Evolutionary conservation across 805 yeast species (phyloP).

Genomic region (Suhomyces canberraensis): DNA sequence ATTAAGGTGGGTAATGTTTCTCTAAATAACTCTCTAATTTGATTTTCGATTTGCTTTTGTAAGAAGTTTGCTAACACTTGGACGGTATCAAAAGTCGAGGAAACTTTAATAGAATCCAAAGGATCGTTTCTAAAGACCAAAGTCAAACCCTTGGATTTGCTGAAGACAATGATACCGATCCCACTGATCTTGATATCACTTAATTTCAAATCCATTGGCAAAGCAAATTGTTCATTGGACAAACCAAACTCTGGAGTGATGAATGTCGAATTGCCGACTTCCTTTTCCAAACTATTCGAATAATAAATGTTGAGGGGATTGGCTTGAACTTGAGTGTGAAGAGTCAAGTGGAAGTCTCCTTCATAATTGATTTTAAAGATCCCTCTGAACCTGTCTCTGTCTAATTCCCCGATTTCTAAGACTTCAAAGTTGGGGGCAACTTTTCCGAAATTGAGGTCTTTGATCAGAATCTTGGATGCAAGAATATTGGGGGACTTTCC

Average conservation of each 20-base stretch:
- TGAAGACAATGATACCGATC: slow-evolving; percentile 80
- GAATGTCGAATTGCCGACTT: slow-evolving; percentile 40
- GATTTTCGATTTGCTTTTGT: slow-evolving; percentile 78
- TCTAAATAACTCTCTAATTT: slow-evolving; percentile 74
- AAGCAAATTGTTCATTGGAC: slow-evolving; percentile 64
- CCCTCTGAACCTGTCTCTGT: slow-evolving; percentile 72
- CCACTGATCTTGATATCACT: slow-evolving; percentile 72
- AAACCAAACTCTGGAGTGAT: slow-evolving; percentile 65
- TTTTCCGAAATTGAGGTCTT: slow-evolving; percentile 70
- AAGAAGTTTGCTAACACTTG: slow-evolving; percentile 79
- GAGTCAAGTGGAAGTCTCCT: slow-evolving; percentile 73
- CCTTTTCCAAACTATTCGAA: slow-evolving; percentile 37
- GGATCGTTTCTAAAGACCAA: slow-evolving; percentile 89
- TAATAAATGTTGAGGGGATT: slow-evolving; percentile 73
- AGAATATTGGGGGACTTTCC: slow-evolving; percentile 69
- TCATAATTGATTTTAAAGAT: slow-evolving; percentile 73
- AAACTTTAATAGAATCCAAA: slow-evolving; percentile 73
- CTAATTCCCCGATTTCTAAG: slow-evolving; percentile 79
- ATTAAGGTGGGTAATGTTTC: slow-evolving; percentile 81
- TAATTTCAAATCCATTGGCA: slow-evolving; percentile 74
- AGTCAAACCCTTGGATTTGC: slow-evolving; percentile 78
- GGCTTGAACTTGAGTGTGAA: slow-evolving; percentile 80
- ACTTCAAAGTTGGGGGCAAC: slow-evolving; percentile 75
- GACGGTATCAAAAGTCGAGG: slow-evolving; percentile 82
- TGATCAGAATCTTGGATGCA: slow-evolving; percentile 64